Conservation (phyloP, 2,329 filamentous ascomycete species). For the Fusarium algeriense region DNA sequence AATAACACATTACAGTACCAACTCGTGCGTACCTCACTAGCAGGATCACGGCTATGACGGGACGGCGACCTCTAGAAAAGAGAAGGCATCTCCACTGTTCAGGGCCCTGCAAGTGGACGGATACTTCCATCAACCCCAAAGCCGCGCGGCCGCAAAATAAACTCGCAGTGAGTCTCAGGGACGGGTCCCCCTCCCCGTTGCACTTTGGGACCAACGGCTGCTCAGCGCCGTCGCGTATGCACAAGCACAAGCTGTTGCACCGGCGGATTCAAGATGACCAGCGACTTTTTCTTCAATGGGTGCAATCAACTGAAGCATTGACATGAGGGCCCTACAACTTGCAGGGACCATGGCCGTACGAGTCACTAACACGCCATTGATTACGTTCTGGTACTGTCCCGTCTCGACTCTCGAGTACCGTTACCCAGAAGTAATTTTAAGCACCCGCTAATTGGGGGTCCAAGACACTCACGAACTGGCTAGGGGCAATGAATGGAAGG, state of each 20-base stretch:
- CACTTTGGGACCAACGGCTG: slow-evolving; percentile 2
- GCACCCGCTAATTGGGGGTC: slow-evolving; percentile 16
- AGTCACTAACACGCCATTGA: slow-evolving; percentile 2
- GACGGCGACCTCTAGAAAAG: slow-evolving; percentile 35
- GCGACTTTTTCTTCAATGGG: neutral
- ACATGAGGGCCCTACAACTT: neutral
- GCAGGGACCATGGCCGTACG: neutral
- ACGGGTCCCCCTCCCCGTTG: slow-evolving; percentile 22
- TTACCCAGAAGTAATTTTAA: slow-evolving; percentile 26
- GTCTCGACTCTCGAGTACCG: slow-evolving; percentile 1
- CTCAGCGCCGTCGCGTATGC: slow-evolving; percentile 9
- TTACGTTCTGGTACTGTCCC: neutral
- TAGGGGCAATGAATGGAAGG: slow-evolving; percentile 12
- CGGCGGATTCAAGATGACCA: slow-evolving; percentile 16
- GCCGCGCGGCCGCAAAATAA: slow-evolving; percentile 42
- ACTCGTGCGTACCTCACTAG: slow-evolving; percentile 13
- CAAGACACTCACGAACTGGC: neutral
- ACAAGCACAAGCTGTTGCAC: slow-evolving; percentile 19
- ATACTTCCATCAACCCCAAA: slow-evolving; percentile 29
- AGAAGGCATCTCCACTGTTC: slow-evolving; percentile 33
- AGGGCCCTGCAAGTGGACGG: slow-evolving; percentile 36
- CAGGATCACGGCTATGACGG: slow-evolving; percentile 38
- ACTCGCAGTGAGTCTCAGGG: slow-evolving; percentile 39
- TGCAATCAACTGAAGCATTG: neutral
- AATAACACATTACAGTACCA: slow-evolving; percentile 31